Evolutionary conservation across 805 yeast genomes (phyloP).

Genomic region (Ogataea trehaloabstinens): DNA sequence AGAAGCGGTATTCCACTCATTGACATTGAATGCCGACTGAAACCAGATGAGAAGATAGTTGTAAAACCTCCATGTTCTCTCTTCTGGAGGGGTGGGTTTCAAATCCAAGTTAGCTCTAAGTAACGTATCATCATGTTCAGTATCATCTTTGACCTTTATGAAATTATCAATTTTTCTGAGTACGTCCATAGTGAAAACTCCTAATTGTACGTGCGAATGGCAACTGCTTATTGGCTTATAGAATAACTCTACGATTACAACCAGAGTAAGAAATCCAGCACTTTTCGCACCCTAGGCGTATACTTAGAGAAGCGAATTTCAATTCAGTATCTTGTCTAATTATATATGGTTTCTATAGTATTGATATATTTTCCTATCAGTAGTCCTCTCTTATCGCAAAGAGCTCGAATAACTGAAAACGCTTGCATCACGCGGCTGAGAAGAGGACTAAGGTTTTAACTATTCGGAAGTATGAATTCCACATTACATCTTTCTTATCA

Average conservation of each 20-base stretch:
- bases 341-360: not conserved
- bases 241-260: not conserved
- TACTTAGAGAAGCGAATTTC: not conserved
- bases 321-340: not conserved
- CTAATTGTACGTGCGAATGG: not conserved
- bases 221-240: too few relatives aligned
- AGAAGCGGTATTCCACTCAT: slow-evolving; percentile 30
- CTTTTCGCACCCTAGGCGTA: not conserved
- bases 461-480: too few relatives aligned
- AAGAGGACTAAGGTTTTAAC: too few relatives aligned
- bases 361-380: not conserved
- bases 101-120: slow-evolving; percentile 35
- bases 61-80: slow-evolving; percentile 35
- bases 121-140: slow-evolving; percentile 20
- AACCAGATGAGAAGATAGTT: slow-evolving; percentile 23
- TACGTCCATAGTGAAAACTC: slow-evolving; percentile 25
- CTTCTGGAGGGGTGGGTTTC: slow-evolving; percentile 34
- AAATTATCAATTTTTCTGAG: slow-evolving; percentile 26
- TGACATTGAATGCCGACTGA: slow-evolving; percentile 24
- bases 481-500: too few relatives aligned
- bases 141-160: slow-evolving; percentile 14
- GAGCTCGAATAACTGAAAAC: too few relatives aligned
- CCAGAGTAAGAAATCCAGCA: not conserved
- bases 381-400: too few relatives aligned
- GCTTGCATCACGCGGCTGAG: too few relatives aligned